Percentiles rank a stretch among this genome's conserved stretches.
Evolutionary conservation across 192 early-diverging fungal species (phyloP).

Genomic region (Coemansia sp.): DNA sequence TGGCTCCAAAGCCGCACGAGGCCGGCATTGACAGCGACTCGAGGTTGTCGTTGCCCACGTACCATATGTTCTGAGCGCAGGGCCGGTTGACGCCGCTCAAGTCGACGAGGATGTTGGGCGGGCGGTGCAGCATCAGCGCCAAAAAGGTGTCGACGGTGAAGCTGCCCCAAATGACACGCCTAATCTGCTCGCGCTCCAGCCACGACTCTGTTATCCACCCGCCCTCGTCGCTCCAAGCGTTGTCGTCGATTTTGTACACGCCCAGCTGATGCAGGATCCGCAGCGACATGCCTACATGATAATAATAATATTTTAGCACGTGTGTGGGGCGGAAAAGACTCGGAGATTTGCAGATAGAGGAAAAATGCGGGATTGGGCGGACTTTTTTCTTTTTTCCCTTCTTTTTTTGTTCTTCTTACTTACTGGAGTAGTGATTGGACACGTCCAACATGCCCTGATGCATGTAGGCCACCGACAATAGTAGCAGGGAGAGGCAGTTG

Average conservation of each 20-base stretch:
- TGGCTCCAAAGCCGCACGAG: not conserved
- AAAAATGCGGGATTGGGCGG: not conserved
- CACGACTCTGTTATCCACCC: conserved; percentile 48
- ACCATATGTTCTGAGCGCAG: conserved; percentile 48
- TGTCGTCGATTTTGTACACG: conserved; percentile 49
- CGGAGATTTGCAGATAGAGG: not conserved
- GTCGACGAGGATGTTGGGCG: conserved; percentile 43
- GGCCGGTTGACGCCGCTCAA: conserved; percentile 53
- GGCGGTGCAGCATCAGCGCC: conserved; percentile 44
- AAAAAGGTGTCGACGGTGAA: conserved; percentile 51
- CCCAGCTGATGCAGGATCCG: conserved; percentile 45
- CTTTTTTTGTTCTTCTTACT: conserved; percentile 12
- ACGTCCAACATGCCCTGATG: conserved; percentile 39
- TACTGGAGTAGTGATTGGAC: conserved; percentile 49
- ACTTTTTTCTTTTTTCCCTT: not conserved
- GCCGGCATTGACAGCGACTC: conserved; percentile 22
- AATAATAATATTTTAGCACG: conserved; percentile 12
- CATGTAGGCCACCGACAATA: conserved; percentile 43
- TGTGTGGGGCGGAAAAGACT: conserved; percentile 11
- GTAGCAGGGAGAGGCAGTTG: conserved; percentile 34
- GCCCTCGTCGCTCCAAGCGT: conserved; percentile 32
- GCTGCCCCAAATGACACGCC: conserved; percentile 43
- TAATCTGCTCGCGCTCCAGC: conserved; percentile 54
- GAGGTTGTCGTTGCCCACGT: conserved; percentile 47
- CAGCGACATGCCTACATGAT: conserved; percentile 37